Evolutionary conservation across 805 yeast genomes (phyloP).

Genomic region (Nakazawaea peltata): DNA sequence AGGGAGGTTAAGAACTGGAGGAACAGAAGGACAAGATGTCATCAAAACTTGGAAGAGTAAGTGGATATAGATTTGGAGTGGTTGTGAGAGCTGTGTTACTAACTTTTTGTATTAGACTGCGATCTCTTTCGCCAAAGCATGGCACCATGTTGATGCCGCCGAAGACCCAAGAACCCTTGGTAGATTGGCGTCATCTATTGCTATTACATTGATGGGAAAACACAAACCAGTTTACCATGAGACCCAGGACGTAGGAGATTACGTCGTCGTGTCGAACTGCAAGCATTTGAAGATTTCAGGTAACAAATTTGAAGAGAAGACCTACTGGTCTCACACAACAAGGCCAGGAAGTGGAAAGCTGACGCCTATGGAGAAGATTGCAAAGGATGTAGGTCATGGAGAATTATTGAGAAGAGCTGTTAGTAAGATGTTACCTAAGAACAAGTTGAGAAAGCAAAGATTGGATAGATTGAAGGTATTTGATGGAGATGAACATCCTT

Average conservation of each 20-base stretch:
- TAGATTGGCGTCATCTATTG: constrained; percentile 84
- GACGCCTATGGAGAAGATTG: constrained; percentile 71
- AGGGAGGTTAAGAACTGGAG: too few species aligned
- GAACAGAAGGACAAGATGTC: constrained; percentile 25
- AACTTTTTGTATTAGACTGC: constrained; percentile 36
- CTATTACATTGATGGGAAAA: constrained; percentile 87
- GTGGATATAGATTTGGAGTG: constrained; percentile 3
- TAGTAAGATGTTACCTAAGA: constrained; percentile 93
- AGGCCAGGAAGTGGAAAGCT: constrained; percentile 87
- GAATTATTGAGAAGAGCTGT: constrained; percentile 85
- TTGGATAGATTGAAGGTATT: constrained; percentile 77
- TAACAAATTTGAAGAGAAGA: constrained; percentile 68
- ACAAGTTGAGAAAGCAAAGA: constrained; percentile 70
- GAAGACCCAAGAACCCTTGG: constrained; percentile 83
- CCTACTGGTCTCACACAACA: constrained; percentile 83
- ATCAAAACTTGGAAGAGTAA: constrained; percentile 34
- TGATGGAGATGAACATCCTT: constrained; percentile 88
- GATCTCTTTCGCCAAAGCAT: constrained; percentile 71
- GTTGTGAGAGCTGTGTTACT: not conserved
- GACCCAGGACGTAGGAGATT: constrained; percentile 86
- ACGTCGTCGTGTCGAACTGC: constrained; percentile 94
- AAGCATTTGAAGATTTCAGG: constrained; percentile 78
- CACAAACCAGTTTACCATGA: constrained; percentile 87
- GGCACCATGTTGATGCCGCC: constrained; percentile 95
- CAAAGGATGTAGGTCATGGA: constrained; percentile 76